Base-by-base conservation (phyloP, 2,329 filamentous ascomycete species). In the Lachnellula cervina region DNA sequence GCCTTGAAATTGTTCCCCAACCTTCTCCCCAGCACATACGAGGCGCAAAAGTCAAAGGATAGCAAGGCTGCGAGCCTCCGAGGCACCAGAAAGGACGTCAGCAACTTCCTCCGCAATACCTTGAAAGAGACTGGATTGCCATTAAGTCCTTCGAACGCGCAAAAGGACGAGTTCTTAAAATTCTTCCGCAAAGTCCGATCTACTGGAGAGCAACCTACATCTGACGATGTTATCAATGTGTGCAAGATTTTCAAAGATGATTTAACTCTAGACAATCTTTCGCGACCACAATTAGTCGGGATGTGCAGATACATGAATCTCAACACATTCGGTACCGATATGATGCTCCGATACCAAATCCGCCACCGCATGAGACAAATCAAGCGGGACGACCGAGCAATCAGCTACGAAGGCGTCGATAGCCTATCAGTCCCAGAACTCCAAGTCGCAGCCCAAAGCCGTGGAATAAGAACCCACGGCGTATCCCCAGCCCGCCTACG, bases 211-310 rank as follows among this genome's bases (percentile, higher is more conserved):
- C 80, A 87, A 46, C 94, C 94, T 1, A 94, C 89, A 4, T 82
- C 86, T 52, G 82, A 92, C 63, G 94, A 99, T 70, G 90, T 99
- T 61, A 96, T 99, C 79, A 96, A 94, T 75, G 93, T 99, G 61
- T 97, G 94, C 84, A 95, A 97, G 80, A 88, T 96, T 62, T 99
- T 99, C 83, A 95, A 94, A 73, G 94, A 99, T 70, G 94, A 99
- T 72, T 72, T 99, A 67, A 99, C 94, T 0, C 80, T 99, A 34
- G 94, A 99, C 83, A 99, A 99, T 75, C 77, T 99, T 62, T 97
- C 92, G 17, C 83, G 94, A 60, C 94, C 94, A 16, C 94, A 99
- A 74, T 79, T 99, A 51, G 93, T 99, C 32, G 96, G 89, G 54
- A 99, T 97, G 82, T 97, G 94, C 80, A 88, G 90, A 59, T 99